Conservation (phyloP, 2,329 filamentous ascomycete genomes). For the Alternaria panax region DNA sequence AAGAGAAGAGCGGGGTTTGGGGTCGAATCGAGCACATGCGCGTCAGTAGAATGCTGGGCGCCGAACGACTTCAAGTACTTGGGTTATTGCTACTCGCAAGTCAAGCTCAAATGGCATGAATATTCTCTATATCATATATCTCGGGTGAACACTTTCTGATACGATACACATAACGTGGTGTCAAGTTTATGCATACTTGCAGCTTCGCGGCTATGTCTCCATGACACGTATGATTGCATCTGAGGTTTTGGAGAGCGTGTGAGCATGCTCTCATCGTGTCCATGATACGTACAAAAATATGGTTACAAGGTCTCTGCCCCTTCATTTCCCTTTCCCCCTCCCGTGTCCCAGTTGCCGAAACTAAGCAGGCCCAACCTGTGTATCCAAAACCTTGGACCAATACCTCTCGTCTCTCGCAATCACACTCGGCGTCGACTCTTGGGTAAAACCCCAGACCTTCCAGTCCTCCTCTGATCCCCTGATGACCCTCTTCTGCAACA, state of each 20-base stretch:
- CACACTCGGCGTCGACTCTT: conserved; percentile 54
- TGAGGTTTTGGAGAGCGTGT: not conserved
- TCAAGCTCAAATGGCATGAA: conserved; percentile 6
- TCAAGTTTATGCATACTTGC: not conserved
- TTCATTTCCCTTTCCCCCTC: not conserved
- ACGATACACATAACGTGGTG: not conserved
- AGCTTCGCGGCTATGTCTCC: not conserved
- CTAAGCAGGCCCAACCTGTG: conserved; percentile 20
- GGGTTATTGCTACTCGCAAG: conserved; percentile 4
- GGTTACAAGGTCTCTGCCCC: conserved; percentile 19
- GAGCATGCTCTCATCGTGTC: not conserved
- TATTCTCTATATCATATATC: not conserved
- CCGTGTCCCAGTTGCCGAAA: not conserved
- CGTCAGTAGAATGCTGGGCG: conserved; percentile 9
- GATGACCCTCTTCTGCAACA: conserved; percentile 63
- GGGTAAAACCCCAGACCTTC: conserved; percentile 70
- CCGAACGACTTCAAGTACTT: conserved; percentile 2
- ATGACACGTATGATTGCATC: not conserved
- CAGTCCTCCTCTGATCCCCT: conserved; percentile 60
- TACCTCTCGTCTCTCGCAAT: conserved; percentile 34
- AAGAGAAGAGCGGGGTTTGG: not conserved
- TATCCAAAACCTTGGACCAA: conserved; percentile 28
- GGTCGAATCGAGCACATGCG: conserved; percentile 7
- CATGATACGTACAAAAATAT: conserved; percentile 19
- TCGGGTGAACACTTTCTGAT: not conserved